phyloP scores from a whole-genome alignment of 768 basidiomycete genomes.

The Sporobolomyces pararoseus region DNA sequence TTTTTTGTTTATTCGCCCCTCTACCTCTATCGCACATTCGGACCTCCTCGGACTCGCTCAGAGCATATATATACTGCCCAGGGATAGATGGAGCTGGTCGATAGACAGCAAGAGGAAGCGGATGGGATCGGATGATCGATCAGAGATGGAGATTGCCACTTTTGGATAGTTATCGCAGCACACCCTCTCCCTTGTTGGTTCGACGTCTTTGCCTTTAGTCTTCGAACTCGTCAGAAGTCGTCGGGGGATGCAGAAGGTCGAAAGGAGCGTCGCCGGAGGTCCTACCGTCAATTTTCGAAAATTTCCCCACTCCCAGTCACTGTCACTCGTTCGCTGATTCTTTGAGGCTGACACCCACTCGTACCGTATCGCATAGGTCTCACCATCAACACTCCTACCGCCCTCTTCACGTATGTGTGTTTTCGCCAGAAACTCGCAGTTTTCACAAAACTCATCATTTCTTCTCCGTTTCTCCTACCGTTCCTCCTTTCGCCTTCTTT shows the following conservation, averaged over 20 bases:
- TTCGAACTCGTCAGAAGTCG: no score
- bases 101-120: not conserved
- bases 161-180: conserved; percentile 6
- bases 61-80: not conserved
- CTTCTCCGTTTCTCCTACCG: not conserved
- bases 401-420: conserved; percentile 15
- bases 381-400: conserved; percentile 30
- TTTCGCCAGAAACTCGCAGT: not conserved
- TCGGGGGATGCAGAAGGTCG: no score
- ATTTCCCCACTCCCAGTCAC: no score
- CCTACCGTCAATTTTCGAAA: no score
- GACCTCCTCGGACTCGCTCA: not conserved
- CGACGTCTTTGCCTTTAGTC: no score
- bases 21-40: not conserved
- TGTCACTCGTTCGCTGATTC: no score
- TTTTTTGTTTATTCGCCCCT: not conserved
- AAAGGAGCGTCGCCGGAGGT: no score
- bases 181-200: no score
- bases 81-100: no score
- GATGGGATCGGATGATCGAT: not conserved
- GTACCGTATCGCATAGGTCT: not conserved
- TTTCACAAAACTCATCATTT: no score
- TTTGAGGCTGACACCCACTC: not conserved
- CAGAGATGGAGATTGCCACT: not conserved
- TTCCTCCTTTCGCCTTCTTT: not conserved